Percentiles rank a stretch among this genome's conserved stretches.
Conservation (phyloP, 2,329 filamentous ascomycete genomes). For the Seiridium unicorne region DNA sequence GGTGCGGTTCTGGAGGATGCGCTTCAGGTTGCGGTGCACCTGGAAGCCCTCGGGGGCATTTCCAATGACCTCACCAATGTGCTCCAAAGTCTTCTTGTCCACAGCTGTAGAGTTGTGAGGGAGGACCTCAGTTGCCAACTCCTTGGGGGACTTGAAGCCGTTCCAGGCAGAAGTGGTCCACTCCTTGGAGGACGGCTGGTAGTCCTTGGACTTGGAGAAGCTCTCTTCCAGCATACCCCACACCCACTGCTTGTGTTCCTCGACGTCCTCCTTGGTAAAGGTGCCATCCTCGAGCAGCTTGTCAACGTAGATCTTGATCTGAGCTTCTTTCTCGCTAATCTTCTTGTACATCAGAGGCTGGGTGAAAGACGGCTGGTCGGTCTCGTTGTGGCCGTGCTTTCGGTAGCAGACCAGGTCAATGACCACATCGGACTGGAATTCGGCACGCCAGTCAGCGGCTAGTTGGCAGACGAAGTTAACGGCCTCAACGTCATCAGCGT, state of each 20-base stretch:
- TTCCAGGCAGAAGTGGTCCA: constrained; percentile 99
- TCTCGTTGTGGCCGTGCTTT: constrained; percentile 99
- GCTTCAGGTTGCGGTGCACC: constrained; percentile 93
- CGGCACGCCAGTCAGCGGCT: constrained; percentile 94
- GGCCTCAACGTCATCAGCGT: constrained; percentile 96
- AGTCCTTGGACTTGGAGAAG: constrained; percentile 96
- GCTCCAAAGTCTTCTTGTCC: constrained; percentile 67
- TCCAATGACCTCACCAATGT: constrained; percentile 81
- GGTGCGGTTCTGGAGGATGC: constrained; percentile 83
- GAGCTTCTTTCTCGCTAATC: constrained; percentile 78
- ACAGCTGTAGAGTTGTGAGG: constrained; percentile 89
- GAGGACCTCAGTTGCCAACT: constrained; percentile 89
- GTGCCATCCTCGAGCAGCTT: constrained; percentile 89
- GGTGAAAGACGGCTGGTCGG: constrained; percentile 98
- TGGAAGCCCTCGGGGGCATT: constrained; percentile 80
- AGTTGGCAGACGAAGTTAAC: constrained; percentile 98
- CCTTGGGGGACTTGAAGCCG: constrained; percentile 98
- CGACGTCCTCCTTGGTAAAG: constrained; percentile 95
- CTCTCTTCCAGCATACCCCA: constrained; percentile 99
- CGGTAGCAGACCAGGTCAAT: constrained; percentile 99
- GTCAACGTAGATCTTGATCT: constrained; percentile 88
- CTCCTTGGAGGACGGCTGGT: constrained; percentile 93
- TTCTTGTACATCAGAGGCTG: constrained; percentile 99
- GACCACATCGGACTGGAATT: constrained; percentile 98
- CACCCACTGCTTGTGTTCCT: constrained; percentile 99